Percentiles rank a stretch among this genome's conserved stretches.
Conservation (phyloP, 176 grass and related monocot genomes). For the Phoenix roebelenii region DNA sequence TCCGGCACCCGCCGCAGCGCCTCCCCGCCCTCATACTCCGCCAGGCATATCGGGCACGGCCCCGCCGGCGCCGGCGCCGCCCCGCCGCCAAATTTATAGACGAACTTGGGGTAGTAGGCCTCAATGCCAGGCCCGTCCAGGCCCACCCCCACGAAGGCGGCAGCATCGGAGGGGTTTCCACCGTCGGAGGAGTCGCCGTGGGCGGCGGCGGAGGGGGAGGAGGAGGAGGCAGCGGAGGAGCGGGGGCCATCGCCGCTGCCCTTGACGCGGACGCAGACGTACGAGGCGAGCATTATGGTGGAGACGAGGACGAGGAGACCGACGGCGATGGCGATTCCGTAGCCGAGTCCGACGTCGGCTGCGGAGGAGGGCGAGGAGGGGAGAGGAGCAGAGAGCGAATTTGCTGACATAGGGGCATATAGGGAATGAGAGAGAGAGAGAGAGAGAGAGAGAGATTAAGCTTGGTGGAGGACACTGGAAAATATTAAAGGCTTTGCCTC, state of each 20-base stretch:
- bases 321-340: constrained; percentile 61
- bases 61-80: constrained; percentile 1
- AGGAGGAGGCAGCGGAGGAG: not conserved
- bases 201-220: not conserved
- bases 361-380: not conserved
- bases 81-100: not conserved
- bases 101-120: constrained; percentile 55
- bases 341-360: constrained; percentile 51
- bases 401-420: constrained; percentile 11
- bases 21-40: constrained; percentile 35
- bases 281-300: constrained; percentile 68
- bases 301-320: constrained; percentile 66
- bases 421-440: too few relatives aligned
- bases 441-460: not conserved
- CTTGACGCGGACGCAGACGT: constrained; percentile 56
- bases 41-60: constrained; percentile 59
- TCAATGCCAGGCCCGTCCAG: constrained; percentile 44
- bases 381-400: constrained; percentile 6
- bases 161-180: not conserved
- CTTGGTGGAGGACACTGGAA: not conserved
- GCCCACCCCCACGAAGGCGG: constrained; percentile 16
- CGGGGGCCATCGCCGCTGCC: not conserved
- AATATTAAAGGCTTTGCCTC: too few relatives aligned
- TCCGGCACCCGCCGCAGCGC: constrained; percentile 37
- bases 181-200: too few relatives aligned